These are phyloP conservation scores for Apiotrichum domesticum DNA, from an alignment of 1,284 basidiomycete species.

Conservation along the genomic window DNA sequence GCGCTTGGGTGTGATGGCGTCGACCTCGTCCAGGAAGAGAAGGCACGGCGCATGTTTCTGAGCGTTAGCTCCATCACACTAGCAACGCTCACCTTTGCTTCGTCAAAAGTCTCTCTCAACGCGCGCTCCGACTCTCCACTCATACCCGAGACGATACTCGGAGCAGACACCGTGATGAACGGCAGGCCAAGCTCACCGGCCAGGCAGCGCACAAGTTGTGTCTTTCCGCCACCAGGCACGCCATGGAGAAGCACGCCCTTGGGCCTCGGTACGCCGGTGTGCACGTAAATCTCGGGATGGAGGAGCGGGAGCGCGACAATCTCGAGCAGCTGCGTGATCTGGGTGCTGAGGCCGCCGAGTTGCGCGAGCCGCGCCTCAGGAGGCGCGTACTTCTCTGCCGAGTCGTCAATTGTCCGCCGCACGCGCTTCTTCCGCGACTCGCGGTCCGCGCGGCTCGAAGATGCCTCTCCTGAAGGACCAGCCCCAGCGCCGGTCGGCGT, in stretches of 20 bases:
- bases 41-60: conserved; percentile 82
- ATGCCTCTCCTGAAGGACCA: neutral
- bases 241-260: conserved; percentile 92
- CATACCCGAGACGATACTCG: conserved; percentile 93
- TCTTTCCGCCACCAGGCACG: conserved; percentile 96
- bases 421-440: conserved; percentile 17
- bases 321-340: conserved; percentile 89
- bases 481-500: neutral
- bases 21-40: conserved; percentile 94
- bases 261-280: conserved; percentile 87
- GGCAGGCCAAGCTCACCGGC: conserved; percentile 89
- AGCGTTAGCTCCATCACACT: neutral
- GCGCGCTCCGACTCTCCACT: conserved; percentile 97
- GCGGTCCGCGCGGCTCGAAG: neutral
- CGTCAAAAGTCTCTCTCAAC: conserved; percentile 89
- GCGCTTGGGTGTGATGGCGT: conserved; percentile 94
- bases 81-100: conserved; percentile 64
- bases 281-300: conserved; percentile 91
- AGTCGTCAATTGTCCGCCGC: conserved; percentile 10
- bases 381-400: conserved; percentile 38
- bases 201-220: conserved; percentile 81
- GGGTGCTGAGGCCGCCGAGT: conserved; percentile 78
- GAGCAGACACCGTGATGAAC: conserved; percentile 89
- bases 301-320: conserved; percentile 89
- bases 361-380: conserved; percentile 58